Evolutionary conservation across 176 grass and related monocot species (phyloP).

Genomic region (Phragmites australis): DNA sequence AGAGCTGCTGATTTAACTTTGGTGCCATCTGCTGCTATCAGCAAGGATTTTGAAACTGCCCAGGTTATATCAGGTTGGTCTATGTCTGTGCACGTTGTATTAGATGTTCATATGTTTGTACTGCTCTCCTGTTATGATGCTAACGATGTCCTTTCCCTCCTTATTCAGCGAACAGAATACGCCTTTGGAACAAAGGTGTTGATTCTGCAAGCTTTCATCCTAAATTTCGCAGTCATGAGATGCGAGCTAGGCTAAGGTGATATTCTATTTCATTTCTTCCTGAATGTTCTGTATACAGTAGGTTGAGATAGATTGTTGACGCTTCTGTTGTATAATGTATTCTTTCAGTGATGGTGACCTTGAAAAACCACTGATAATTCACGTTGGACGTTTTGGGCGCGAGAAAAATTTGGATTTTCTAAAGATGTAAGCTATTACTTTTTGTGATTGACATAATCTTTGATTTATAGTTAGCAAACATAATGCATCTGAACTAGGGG

Average conservation of each 20-base stretch:
- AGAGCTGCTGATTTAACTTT: slow-evolving; percentile 87
- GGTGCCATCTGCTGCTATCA: slow-evolving; percentile 83
- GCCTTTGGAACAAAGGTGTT: slow-evolving; percentile 94
- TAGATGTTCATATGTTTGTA: background rate
- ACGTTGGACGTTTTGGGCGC: slow-evolving; percentile 83
- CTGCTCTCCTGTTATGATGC: slow-evolving; percentile 21
- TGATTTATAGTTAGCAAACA: background rate
- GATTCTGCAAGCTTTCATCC: slow-evolving; percentile 96
- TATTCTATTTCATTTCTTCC: background rate
- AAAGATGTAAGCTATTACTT: slow-evolving; percentile 57
- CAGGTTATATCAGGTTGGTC: slow-evolving; percentile 72
- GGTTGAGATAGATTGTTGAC: background rate
- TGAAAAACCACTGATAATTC: slow-evolving; percentile 81
- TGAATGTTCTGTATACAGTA: background rate
- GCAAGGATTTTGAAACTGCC: slow-evolving; percentile 80
- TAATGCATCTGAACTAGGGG: background rate
- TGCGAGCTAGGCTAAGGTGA: slow-evolving; percentile 73
- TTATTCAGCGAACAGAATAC: slow-evolving; percentile 73
- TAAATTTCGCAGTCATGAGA: slow-evolving; percentile 65
- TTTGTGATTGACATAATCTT: background rate
- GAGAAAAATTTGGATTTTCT: slow-evolving; percentile 96
- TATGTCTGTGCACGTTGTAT: background rate
- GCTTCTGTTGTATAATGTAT: slow-evolving; percentile 27
- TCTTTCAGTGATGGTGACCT: slow-evolving; percentile 71
- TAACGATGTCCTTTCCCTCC: background rate